These are phyloP conservation scores for Aspergillus sclerotioniger DNA, from an alignment of 495 filamentous ascomycete genomes.

Conservation along the genomic window DNA sequence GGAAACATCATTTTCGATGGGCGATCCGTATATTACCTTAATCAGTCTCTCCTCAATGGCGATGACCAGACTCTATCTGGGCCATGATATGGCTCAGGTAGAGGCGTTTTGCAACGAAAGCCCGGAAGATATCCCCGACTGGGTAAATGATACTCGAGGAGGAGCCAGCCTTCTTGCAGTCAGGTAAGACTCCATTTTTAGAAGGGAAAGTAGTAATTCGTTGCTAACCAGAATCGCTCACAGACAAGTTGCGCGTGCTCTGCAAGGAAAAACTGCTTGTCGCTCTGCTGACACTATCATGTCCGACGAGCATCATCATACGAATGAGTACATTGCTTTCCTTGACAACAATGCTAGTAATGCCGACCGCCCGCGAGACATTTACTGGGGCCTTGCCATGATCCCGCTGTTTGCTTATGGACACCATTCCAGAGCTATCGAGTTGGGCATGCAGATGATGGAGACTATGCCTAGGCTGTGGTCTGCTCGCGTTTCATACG, in stretches of 20 bases:
- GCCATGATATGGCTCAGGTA: conserved; percentile 71
- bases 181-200: conserved; percentile 30
- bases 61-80: conserved; percentile 66
- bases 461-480: conserved; percentile 61
- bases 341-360: conserved; percentile 50
- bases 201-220: not conserved
- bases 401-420: conserved; percentile 74
- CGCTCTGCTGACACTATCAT: conserved; percentile 57
- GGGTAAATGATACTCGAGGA: conserved; percentile 74
- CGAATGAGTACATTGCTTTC: conserved; percentile 60
- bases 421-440: conserved; percentile 65
- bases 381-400: conserved; percentile 73
- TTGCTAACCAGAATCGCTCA: conserved; percentile 12
- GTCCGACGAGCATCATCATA: conserved; percentile 68
- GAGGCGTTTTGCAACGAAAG: conserved; percentile 71
- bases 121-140: conserved; percentile 73
- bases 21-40: conserved; percentile 73
- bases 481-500: conserved; percentile 67
- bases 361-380: conserved; percentile 57
- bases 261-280: conserved; percentile 80
- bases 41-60: conserved; percentile 71
- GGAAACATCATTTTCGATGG: conserved; percentile 67
- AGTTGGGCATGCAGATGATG: conserved; percentile 61
- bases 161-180: conserved; percentile 70
- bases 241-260: conserved; percentile 69